Evolutionary conservation across 768 basidiomycete genomes (phyloP).

Genomic region (Mycena amicta): DNA sequence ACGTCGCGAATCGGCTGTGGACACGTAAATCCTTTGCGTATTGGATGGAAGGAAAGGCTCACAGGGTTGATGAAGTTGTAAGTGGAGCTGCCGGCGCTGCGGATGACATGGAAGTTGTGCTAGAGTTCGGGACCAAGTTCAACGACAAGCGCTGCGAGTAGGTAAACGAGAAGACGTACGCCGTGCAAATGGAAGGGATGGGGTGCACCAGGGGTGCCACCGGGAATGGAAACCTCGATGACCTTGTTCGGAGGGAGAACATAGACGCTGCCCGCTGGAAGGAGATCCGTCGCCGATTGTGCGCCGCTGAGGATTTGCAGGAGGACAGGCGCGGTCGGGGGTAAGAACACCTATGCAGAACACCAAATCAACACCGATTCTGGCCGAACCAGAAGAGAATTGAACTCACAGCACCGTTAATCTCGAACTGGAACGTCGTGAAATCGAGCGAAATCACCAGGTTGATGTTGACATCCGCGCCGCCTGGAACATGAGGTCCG

Average conservation of each 20-base stretch:
- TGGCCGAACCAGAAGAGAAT: no score
- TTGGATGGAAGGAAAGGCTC: not conserved
- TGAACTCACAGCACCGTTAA: conserved; percentile 30
- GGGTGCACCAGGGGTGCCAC: conserved; percentile 14
- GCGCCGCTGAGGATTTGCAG: conserved; percentile 48
- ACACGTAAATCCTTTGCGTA: not conserved
- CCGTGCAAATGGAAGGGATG: conserved; percentile 23
- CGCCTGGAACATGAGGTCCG: conserved; percentile 27
- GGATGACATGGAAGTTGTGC: conserved; percentile 35
- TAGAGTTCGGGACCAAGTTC: not conserved
- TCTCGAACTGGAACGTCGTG: conserved; percentile 25
- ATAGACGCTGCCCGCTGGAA: conserved; percentile 38
- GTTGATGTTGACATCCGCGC: conserved; percentile 31
- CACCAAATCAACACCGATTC: no score
- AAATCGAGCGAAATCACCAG: conserved; percentile 22
- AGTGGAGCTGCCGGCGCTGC: conserved; percentile 27
- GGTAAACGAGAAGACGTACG: not conserved
- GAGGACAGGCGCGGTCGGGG: conserved; percentile 43
- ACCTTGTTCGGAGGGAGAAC: conserved; percentile 41
- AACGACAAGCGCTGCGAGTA: not conserved
- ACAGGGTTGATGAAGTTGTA: conserved; percentile 46
- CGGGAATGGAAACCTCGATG: conserved; percentile 43
- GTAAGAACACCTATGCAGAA: conserved; percentile 23
- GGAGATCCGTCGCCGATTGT: conserved; percentile 32
- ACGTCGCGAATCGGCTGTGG: conserved; percentile 13